phyloP scores from a whole-genome alignment of 225 moss, liverwort and hornwort genomes.

The Anthoceros angustus region DNA sequence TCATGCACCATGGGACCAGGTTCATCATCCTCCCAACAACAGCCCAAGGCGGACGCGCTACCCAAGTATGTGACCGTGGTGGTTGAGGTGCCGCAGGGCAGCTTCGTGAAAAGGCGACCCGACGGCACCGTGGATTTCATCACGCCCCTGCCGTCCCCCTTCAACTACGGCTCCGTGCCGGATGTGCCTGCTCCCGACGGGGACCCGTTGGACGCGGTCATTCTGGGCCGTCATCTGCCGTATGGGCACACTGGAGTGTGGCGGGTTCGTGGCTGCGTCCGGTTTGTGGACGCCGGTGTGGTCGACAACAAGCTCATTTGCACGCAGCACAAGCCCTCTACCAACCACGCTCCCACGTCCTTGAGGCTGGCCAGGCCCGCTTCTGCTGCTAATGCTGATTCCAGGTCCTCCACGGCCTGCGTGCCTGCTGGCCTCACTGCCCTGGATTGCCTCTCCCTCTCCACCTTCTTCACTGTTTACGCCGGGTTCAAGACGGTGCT shows the following conservation, averaged over 20 bases:
- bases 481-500: constrained; percentile 36
- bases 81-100: constrained; percentile 51
- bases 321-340: constrained; percentile 36
- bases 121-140: constrained; percentile 38
- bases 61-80: constrained; percentile 16
- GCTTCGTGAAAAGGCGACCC: constrained; percentile 45
- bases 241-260: constrained; percentile 42
- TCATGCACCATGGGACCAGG: too few relatives aligned
- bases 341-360: constrained; percentile 3
- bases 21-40: too few relatives aligned
- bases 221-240: constrained; percentile 40
- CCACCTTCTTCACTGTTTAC: constrained; percentile 42
- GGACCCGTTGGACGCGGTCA: constrained; percentile 45
- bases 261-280: constrained; percentile 38
- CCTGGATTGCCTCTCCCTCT: constrained; percentile 27
- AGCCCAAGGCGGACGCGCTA: too few relatives aligned
- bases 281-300: constrained; percentile 46
- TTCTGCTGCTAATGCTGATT: neutral
- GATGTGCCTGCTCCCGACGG: constrained; percentile 47
- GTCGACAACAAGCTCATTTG: constrained; percentile 55
- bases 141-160: constrained; percentile 42
- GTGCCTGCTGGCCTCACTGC: constrained; percentile 17
- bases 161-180: constrained; percentile 54
- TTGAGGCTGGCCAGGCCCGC: neutral
- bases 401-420: constrained; percentile 14